These are phyloP conservation scores for Triticum dicoccoides DNA, from an alignment of 176 grass and related monocot genomes.

Conservation along the genomic window DNA sequence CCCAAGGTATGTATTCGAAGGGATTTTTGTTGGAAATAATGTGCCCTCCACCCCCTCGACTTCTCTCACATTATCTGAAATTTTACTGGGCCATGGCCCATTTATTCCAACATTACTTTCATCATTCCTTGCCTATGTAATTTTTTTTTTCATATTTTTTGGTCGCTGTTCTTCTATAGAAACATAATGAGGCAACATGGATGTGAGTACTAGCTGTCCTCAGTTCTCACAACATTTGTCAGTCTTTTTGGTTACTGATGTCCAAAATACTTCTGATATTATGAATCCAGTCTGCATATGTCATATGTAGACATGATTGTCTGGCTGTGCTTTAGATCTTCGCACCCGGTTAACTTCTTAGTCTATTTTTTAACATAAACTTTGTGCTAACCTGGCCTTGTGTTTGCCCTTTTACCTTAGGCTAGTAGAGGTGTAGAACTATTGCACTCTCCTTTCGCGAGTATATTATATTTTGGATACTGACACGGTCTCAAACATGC, in stretches of 20 bases:
- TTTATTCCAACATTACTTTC: neutral
- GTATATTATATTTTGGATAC: neutral
- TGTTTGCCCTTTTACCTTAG: neutral
- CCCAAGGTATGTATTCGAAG: slow-evolving; percentile 39
- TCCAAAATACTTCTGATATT: neutral
- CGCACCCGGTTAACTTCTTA: neutral
- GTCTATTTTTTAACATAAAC: neutral
- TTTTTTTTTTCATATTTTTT: neutral
- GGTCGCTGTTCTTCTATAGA: neutral
- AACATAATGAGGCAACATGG: slow-evolving; percentile 7
- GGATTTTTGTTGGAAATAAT: neutral
- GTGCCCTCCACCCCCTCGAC: neutral
- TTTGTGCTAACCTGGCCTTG: neutral
- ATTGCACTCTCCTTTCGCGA: neutral
- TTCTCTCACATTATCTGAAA: neutral
- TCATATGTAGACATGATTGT: neutral
- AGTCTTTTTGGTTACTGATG: neutral
- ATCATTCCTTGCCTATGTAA: neutral
- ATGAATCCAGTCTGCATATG: neutral
- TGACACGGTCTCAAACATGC: neutral
- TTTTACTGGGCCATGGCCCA: neutral
- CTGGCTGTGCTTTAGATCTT: neutral
- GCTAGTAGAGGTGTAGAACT: neutral
- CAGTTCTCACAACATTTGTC: neutral
- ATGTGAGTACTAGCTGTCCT: neutral